Evolutionary conservation across 2,329 filamentous ascomycete genomes (phyloP).

Genomic region (Phaeosphaeriaceae sp.): DNA sequence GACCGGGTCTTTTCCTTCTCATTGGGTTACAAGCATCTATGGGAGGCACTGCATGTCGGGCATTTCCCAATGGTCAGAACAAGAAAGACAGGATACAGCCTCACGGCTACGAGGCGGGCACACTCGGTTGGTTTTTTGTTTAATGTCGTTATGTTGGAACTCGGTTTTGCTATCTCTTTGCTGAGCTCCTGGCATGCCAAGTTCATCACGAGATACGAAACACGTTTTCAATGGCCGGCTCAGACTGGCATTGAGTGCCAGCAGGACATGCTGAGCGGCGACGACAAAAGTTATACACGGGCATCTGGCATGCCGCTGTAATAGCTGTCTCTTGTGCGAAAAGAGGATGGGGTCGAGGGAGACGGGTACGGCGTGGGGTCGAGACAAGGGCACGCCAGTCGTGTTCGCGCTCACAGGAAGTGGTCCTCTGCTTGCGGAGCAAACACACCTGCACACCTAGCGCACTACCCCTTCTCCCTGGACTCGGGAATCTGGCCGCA

Average conservation of each 20-base stretch:
- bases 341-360: slow-evolving; percentile 15
- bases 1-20: slow-evolving; percentile 48
- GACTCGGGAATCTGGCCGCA: slow-evolving; percentile 18
- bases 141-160: slow-evolving; percentile 48
- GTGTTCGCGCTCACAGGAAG: slow-evolving; percentile 37
- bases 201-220: not conserved
- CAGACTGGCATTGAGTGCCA: slow-evolving; percentile 50
- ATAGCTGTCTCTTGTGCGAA: slow-evolving; percentile 36
- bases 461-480: slow-evolving; percentile 41
- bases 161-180: slow-evolving; percentile 44
- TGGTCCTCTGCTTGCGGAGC: slow-evolving; percentile 50
- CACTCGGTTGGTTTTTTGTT: slow-evolving; percentile 48
- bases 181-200: slow-evolving; percentile 47
- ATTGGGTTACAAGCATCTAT: slow-evolving; percentile 49
- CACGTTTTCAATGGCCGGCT: slow-evolving; percentile 16
- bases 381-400: slow-evolving; percentile 42
- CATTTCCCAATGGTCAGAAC: slow-evolving; percentile 42
- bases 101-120: slow-evolving; percentile 53
- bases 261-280: slow-evolving; percentile 46
- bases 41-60: slow-evolving; percentile 53
- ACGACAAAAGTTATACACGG: slow-evolving; percentile 48
- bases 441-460: slow-evolving; percentile 40
- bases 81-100: slow-evolving; percentile 48
- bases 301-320: slow-evolving; percentile 48
- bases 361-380: slow-evolving; percentile 18